Base-by-base conservation (phyloP, 306 rosid species). In the Vigna trinervia region DNA sequence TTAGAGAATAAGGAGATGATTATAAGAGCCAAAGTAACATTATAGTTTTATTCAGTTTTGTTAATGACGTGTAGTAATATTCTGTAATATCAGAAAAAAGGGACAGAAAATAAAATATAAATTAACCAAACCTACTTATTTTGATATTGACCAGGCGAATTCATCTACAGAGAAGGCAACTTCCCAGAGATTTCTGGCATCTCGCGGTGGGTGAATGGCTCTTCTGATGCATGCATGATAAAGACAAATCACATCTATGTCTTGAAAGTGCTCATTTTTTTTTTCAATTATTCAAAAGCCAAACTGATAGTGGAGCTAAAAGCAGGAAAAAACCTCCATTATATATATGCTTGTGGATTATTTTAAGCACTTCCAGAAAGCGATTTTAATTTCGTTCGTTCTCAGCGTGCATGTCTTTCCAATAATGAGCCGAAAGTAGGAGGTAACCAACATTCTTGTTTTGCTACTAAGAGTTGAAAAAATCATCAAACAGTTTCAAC, bases 361-460 rank as follows among this genome's bases (percentile, higher is more conserved):
- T 57, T 68, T 68, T 68, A 67, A 77, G 32, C 67, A 43, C 75
- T 67, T 67, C 17, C 43, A 61, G 61, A 60, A 41, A 74, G 71
- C 11, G 46, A 56, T 56, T 45, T 23, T 51, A 51, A 32, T 51
- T 47, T 12, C n/a, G 4, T 9, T 13, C 13, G 41, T 36, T 36
- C 6, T 59, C 66, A 14, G 20, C 66, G 3, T 60, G 34, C 64
- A 8, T 48, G 53, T 3, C 1, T 14, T 63, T 62, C 79, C 66
- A 51, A 53, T 43, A 41, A 66, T 19, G 17, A 28, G 39, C 14
- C 19, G 28, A 52, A 65, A 52, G 66, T 66, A 39, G 74, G 80
- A 34, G 9, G 54, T 50, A 19, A 5, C 22, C 23, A 4, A 6
- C 9, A 4, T 61, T 50, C 38, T 50, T 60, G 4, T 64, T 50